Evolutionary conservation across 2,329 filamentous ascomycete species (phyloP).

Genomic region (Thielaviopsis ethacetica): DNA sequence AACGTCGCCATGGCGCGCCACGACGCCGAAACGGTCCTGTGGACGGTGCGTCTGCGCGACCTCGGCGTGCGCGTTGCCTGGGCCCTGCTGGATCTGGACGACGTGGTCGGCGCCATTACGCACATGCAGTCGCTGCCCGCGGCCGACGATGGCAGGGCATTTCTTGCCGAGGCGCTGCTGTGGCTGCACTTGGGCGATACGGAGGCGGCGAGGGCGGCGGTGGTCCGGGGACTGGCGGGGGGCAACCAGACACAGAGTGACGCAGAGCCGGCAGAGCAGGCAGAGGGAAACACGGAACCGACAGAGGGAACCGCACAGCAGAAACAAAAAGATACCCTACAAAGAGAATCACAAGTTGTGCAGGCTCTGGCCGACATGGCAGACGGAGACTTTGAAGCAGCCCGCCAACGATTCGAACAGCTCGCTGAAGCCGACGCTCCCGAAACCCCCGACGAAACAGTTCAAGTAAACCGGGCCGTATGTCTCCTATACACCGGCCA

Average conservation of each 20-base stretch:
- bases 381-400: slow-evolving; percentile 53
- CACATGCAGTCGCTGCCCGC: slow-evolving; percentile 48
- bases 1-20: slow-evolving; percentile 32
- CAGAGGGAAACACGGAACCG: slow-evolving; percentile 19
- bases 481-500: slow-evolving; percentile 67
- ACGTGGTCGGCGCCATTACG: slow-evolving; percentile 60
- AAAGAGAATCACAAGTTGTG: slow-evolving; percentile 19
- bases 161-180: slow-evolving; percentile 44
- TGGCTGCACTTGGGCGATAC: slow-evolving; percentile 68
- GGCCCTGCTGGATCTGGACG: slow-evolving; percentile 71
- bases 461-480: slow-evolving; percentile 69
- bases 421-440: slow-evolving; percentile 24
- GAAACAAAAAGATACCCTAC: no score
- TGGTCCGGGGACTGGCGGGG: slow-evolving; percentile 19
- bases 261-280: slow-evolving; percentile 25
- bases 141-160: slow-evolving; percentile 24
- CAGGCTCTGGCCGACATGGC: slow-evolving; percentile 61
- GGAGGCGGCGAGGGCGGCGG: slow-evolving; percentile 42
- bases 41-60: slow-evolving; percentile 58
- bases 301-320: no score
- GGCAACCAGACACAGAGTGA: no score
- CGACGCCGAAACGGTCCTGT: slow-evolving; percentile 42
- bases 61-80: slow-evolving; percentile 52
- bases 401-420: slow-evolving; percentile 44
- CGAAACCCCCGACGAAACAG: slow-evolving; percentile 43